Base-by-base conservation (phyloP, 2,329 filamentous ascomycete species). In the Aspergillus fischeri region DNA sequence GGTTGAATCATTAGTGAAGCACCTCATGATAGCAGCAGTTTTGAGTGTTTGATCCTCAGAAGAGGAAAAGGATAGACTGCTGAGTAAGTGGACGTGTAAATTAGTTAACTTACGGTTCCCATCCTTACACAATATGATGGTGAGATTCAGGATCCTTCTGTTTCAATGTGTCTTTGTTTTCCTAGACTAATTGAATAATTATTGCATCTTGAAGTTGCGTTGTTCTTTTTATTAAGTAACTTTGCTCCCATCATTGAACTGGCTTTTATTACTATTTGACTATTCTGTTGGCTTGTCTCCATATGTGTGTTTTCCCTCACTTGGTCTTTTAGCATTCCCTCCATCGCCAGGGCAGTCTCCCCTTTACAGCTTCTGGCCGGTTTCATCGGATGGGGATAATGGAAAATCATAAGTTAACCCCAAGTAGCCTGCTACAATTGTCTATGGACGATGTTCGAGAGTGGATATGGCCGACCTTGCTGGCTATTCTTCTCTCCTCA, bases 401-500 rank as follows among this genome's bases (percentile, higher is more conserved):
- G 41, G 41, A 41, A 27, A 56, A 55, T 17, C 48, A 65, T 69
- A 64, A 59, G 55, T 45, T 55, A 59, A 60, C 70, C 21, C 20
- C 51, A 27, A 45, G 58, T 28, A 54, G 54, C 9, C 52, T 65
- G 38, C 57, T 70, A 38, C 65, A 67, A 56, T 35, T 52, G 1
- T 47, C 55, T n/a, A 64, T 63, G 38, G 65, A 69, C 42, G 58
- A 51, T 17, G 27, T 67, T 20, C 58, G 63, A 27, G 49, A 63
- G 11, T 32, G 67, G 44, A 67, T 58, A 9, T 68, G 69, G 64
- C 63, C 65, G 21, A 68, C 61, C 1, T 54, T 73, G 14, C 52
- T 71, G 14, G 65, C 65, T 4, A 50, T 67, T 17, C 52, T 77
- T 11, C 52, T 71, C 14, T 61, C 69, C 17, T 58, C 68, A 47